Evolutionary conservation across 345 rosid species (phyloP).

Genomic region (Brassica cretica): DNA sequence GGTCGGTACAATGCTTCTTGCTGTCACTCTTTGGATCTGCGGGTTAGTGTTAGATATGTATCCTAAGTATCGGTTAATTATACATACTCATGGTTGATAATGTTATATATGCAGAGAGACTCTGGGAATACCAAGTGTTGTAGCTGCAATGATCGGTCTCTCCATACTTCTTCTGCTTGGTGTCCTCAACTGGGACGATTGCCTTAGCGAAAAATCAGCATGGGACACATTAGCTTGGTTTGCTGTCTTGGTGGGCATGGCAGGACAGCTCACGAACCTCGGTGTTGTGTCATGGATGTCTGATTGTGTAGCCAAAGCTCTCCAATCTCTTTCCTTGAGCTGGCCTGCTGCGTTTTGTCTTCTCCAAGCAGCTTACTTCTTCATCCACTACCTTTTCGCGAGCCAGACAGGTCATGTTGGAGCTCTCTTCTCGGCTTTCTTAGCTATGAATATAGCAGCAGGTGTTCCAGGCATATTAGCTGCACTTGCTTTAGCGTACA

Average conservation of each 20-base stretch:
- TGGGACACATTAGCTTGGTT: conserved; percentile 99
- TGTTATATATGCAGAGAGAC: conserved; percentile 56
- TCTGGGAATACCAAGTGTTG: conserved; percentile 86
- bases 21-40: conserved; percentile 85
- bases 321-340: conserved; percentile 72
- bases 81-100: conserved; percentile 6
- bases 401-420: conserved; percentile 98
- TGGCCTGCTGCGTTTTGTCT: conserved; percentile 88
- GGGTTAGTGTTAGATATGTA: conserved; percentile 56
- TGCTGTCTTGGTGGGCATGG: conserved; percentile 94
- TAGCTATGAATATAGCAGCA: conserved; percentile 91
- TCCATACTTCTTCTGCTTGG: conserved; percentile 83
- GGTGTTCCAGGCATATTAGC: conserved; percentile 82
- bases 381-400: conserved; percentile 90
- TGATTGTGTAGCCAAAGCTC: conserved; percentile 59
- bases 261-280: conserved; percentile 84
- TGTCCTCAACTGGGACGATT: conserved; percentile 96
- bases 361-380: conserved; percentile 93
- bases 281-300: conserved; percentile 95
- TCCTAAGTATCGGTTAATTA: conserved; percentile 28
- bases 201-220: conserved; percentile 91
- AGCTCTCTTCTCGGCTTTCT: conserved; percentile 94
- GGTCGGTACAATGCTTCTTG: conserved; percentile 92
- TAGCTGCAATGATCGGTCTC: conserved; percentile 93
- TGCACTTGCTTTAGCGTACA: conserved; percentile 84